Percentiles rank a stretch among this genome's conserved stretches.
phyloP scores from a whole-genome alignment of 495 filamentous ascomycete genomes.

The Lophiotrema nucula region DNA sequence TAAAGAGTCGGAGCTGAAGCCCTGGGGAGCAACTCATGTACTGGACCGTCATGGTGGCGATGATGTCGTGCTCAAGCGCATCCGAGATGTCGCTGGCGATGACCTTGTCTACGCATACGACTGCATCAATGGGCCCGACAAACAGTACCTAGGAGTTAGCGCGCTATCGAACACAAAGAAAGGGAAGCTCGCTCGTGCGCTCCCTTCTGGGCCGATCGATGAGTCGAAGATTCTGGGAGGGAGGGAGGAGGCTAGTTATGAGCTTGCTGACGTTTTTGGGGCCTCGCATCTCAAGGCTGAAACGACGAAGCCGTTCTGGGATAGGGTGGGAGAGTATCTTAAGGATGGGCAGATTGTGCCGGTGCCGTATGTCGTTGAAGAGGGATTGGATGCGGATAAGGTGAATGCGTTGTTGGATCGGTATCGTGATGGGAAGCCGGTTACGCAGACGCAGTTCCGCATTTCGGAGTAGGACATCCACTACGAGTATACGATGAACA shows the following conservation, averaged over 20 bases:
- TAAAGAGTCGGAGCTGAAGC: slow-evolving; percentile 17
- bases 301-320: slow-evolving; percentile 28
- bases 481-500: no score
- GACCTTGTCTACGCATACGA: slow-evolving; percentile 41
- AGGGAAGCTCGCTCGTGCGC: slow-evolving; percentile 35
- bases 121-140: slow-evolving; percentile 27
- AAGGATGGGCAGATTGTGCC: slow-evolving; percentile 31
- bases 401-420: no score
- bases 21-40: slow-evolving; percentile 31
- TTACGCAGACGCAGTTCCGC: no score
- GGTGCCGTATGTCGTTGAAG: slow-evolving; percentile 7
- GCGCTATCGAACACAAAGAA: slow-evolving; percentile 37
- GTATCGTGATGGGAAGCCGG: no score
- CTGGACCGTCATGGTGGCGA: slow-evolving; percentile 30
- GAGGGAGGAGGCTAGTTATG: slow-evolving; percentile 35
- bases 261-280: slow-evolving; percentile 19
- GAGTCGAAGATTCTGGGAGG: slow-evolving; percentile 9
- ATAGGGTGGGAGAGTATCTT: slow-evolving; percentile 30
- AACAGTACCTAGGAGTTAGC: slow-evolving; percentile 33
- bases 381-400: no score
- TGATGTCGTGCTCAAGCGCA: slow-evolving; percentile 30
- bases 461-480: no score
- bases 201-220: slow-evolving; percentile 28
- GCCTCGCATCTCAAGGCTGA: not conserved
- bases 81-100: slow-evolving; percentile 39